Conservation (phyloP, 2,329 filamentous ascomycete species). For the Apiospora malaysiana region DNA sequence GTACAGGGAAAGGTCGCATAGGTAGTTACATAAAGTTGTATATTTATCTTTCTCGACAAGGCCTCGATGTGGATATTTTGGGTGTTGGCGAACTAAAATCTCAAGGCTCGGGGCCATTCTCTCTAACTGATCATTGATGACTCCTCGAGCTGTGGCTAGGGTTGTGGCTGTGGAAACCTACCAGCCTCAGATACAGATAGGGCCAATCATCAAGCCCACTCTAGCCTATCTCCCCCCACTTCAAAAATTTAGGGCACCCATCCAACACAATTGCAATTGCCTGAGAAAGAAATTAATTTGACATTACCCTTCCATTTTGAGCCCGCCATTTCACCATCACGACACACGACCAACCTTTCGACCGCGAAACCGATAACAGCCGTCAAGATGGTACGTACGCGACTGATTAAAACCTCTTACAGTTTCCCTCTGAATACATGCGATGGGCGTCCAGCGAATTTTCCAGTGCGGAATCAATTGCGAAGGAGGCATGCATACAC, state of each 20-base stretch:
- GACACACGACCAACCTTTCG: constrained; percentile 35
- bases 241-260: constrained; percentile 20
- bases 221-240: constrained; percentile 1
- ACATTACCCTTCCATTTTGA: constrained; percentile 18
- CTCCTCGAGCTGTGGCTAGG: not conserved
- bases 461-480: not conserved
- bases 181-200: constrained; percentile 1
- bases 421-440: constrained; percentile 4
- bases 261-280: constrained; percentile 17
- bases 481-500: not conserved
- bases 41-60: too few relatives aligned
- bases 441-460: constrained; percentile 21
- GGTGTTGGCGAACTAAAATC: not conserved
- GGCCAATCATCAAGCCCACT: constrained; percentile 15
- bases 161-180: not conserved
- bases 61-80: not conserved
- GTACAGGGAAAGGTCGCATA: not conserved
- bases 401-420: constrained; percentile 7
- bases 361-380: constrained; percentile 49
- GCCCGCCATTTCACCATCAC: constrained; percentile 25
- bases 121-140: constrained; percentile 10
- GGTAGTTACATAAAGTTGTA: not conserved
- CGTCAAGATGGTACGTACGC: constrained; percentile 54
- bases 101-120: not conserved
- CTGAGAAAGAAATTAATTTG: constrained; percentile 20